Conservation (phyloP, 306 rosid genomes). For the Rosa lucieae region DNA sequence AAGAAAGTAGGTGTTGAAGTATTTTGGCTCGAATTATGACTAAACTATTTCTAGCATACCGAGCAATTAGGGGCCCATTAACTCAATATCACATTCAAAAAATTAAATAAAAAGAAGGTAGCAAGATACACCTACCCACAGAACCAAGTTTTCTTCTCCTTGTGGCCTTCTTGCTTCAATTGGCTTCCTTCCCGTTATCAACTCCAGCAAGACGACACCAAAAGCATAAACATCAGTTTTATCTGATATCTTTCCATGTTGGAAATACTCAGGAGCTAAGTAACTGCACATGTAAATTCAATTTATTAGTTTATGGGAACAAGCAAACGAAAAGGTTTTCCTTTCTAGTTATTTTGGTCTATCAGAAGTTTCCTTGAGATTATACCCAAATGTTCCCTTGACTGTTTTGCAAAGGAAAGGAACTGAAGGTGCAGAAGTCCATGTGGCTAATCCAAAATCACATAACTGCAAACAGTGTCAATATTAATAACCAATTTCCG, state of each 20-base stretch:
- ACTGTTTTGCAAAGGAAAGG: conserved; percentile 98
- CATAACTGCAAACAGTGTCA: conserved; percentile 52
- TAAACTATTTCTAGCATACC: neutral
- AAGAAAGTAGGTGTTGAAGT: neutral
- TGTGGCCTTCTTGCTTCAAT: conserved; percentile 68
- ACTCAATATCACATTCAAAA: conserved; percentile 9
- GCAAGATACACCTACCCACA: conserved; percentile 68
- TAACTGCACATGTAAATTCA: conserved; percentile 46
- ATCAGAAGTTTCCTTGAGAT: conserved; percentile 7
- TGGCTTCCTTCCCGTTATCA: conserved; percentile 90
- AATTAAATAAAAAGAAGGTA: neutral
- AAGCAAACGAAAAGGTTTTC: conserved; percentile 8
- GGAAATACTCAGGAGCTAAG: conserved; percentile 98
- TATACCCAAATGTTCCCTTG: conserved; percentile 98
- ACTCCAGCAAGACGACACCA: conserved; percentile 91
- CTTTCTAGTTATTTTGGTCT: neutral
- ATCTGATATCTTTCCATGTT: conserved; percentile 94
- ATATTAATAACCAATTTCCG: conserved; percentile 1
- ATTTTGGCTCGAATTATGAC: conserved; percentile 12
- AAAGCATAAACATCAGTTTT: conserved; percentile 95
- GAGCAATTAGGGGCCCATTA: conserved; percentile 19
- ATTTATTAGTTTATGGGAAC: neutral
- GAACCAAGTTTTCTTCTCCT: conserved; percentile 91
- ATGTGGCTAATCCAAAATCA: conserved; percentile 95
- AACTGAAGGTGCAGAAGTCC: conserved; percentile 96